Percentiles rank a stretch among this genome's conserved stretches.
Evolutionary conservation across 495 filamentous ascomycete species (phyloP).

Genomic region (Bacidia rubella): DNA sequence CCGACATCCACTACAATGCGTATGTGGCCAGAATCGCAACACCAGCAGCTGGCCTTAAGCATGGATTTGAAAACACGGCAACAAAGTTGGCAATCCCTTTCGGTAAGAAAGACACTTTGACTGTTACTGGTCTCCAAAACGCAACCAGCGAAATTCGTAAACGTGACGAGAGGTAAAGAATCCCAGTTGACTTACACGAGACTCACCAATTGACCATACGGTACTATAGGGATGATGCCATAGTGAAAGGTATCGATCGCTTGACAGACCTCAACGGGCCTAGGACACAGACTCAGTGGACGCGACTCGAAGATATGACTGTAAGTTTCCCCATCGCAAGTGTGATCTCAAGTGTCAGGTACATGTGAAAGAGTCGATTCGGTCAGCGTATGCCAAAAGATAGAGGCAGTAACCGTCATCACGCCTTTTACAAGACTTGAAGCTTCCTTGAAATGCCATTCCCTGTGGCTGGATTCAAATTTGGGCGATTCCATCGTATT

Average conservation of each 20-base stretch:
- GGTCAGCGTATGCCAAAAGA: too few relatives aligned
- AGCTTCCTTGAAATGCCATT: too few relatives aligned
- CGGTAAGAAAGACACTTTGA: background rate
- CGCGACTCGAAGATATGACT: background rate
- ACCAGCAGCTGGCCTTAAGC: background rate
- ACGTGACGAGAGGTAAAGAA: background rate
- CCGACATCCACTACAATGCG: background rate
- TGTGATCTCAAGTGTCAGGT: too few relatives aligned
- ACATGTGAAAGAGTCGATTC: too few relatives aligned
- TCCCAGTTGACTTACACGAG: too few relatives aligned
- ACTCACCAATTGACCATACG: too few relatives aligned
- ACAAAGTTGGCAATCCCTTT: background rate
- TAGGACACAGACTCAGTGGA: background rate
- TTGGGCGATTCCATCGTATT: too few relatives aligned
- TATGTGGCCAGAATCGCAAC: background rate
- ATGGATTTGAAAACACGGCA: background rate
- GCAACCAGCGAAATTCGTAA: background rate
- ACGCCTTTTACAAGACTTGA: too few relatives aligned
- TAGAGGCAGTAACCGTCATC: too few relatives aligned
- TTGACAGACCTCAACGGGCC: background rate
- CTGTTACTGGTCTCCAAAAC: background rate
- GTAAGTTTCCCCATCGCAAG: background rate
- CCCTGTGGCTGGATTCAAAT: too few relatives aligned
- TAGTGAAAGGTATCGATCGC: background rate
- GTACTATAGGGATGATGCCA: background rate